These are phyloP conservation scores for Trichocomaceae sp. DNA, from an alignment of 2,329 filamentous ascomycete species.

Conservation along the genomic window DNA sequence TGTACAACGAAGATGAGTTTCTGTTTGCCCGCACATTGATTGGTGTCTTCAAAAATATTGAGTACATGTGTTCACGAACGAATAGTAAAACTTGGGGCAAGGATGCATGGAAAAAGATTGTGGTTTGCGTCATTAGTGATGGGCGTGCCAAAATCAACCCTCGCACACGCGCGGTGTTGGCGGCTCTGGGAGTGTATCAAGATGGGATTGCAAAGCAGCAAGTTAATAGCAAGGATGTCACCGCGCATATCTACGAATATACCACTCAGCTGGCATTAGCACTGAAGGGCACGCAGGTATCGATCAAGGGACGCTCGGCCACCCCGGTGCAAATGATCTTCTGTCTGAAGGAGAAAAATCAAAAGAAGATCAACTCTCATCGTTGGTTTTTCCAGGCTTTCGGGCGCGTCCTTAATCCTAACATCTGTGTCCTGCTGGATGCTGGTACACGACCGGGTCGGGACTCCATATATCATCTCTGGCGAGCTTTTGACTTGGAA, in stretches of 20 bases:
- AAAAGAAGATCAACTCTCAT: slow-evolving; percentile 99
- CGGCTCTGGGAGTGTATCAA: slow-evolving; percentile 93
- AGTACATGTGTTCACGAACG: slow-evolving; percentile 91
- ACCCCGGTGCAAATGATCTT: slow-evolving; percentile 96
- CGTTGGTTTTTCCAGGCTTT: slow-evolving; percentile 99
- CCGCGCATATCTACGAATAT: slow-evolving; percentile 89
- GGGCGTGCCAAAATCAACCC: slow-evolving; percentile 96
- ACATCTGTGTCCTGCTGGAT: slow-evolving; percentile 93
- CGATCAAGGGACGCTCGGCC: slow-evolving; percentile 70
- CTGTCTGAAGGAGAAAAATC: slow-evolving; percentile 98
- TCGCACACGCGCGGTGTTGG: slow-evolving; percentile 78
- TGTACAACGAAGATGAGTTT: slow-evolving; percentile 99
- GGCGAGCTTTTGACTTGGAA: slow-evolving; percentile 97
- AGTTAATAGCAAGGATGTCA: slow-evolving; percentile 93
- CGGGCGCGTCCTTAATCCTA: slow-evolving; percentile 82
- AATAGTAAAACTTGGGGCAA: slow-evolving; percentile 98
- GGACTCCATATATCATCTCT: slow-evolving; percentile 93
- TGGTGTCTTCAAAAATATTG: slow-evolving; percentile 97
- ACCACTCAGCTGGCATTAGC: slow-evolving; percentile 60
- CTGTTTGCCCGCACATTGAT: slow-evolving; percentile 93
- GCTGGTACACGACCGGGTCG: slow-evolving; percentile 91
- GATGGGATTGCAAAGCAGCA: slow-evolving; percentile 98
- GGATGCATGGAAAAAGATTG: slow-evolving; percentile 99
- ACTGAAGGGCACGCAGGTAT: slow-evolving; percentile 83
- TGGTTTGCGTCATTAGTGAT: slow-evolving; percentile 94